These are phyloP conservation scores for Microcera coccophila DNA, from an alignment of 2,329 filamentous ascomycete species.

Conservation along the genomic window DNA sequence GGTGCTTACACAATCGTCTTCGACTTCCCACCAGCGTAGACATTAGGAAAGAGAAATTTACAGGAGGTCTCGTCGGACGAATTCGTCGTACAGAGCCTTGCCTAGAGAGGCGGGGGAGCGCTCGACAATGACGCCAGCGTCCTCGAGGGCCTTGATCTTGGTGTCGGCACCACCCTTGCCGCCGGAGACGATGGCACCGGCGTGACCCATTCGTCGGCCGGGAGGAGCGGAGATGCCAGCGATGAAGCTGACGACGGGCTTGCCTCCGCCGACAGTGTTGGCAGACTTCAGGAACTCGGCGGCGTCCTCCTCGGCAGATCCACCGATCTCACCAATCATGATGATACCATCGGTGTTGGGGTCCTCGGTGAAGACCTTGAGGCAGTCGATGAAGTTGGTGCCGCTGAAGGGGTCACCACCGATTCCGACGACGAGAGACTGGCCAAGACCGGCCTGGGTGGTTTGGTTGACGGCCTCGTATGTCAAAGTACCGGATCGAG, in stretches of 20 bases:
- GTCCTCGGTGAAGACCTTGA: conserved; percentile 94
- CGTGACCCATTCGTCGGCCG: conserved; percentile 96
- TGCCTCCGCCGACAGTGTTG: conserved; percentile 79
- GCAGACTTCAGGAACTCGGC: conserved; percentile 90
- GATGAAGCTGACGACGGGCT: conserved; percentile 97
- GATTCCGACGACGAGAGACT: conserved; percentile 97
- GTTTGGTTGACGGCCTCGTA: conserved; percentile 99
- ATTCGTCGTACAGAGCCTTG: conserved; percentile 91
- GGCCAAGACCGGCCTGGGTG: conserved; percentile 90
- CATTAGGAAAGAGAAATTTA: conserved; percentile 45
- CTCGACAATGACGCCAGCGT: conserved; percentile 93
- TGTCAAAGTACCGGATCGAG: conserved; percentile 93
- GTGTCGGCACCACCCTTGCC: conserved; percentile 97
- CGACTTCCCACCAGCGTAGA: conserved; percentile 9
- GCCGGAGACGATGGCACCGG: conserved; percentile 94
- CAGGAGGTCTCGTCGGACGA: conserved; percentile 92
- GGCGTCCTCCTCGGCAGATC: conserved; percentile 94
- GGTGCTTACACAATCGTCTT: conserved; percentile 10
- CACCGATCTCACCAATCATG: conserved; percentile 99
- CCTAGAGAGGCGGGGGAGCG: conserved; percentile 87
- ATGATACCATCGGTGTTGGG: conserved; percentile 98
- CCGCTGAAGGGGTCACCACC: conserved; percentile 98
- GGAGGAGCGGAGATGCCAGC: conserved; percentile 96
- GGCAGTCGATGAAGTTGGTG: conserved; percentile 99
- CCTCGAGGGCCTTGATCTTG: conserved; percentile 93